A percentile compares a stretch with the other conserved stretches of the same genome.
These are phyloP conservation scores for Leishmania aethiopica DNA, from an alignment of 208 protist species.

Conservation along the genomic window DNA sequence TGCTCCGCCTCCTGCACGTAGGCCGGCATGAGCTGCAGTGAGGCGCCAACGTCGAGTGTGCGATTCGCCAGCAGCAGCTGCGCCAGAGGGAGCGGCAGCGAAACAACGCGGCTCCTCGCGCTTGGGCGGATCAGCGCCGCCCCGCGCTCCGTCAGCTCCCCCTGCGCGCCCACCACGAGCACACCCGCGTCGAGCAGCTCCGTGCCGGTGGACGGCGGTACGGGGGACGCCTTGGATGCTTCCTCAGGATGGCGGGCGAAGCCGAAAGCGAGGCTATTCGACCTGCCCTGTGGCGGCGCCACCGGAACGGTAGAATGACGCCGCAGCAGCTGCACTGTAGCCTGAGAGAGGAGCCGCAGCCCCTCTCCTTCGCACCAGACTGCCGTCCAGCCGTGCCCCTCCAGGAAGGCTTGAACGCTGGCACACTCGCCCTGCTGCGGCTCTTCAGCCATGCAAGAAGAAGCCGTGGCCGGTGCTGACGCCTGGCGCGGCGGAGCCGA, in stretches of 20 bases:
- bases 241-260: constrained; percentile 9
- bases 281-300: no score
- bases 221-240: not conserved
- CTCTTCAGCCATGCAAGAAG: not conserved
- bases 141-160: constrained; percentile 64
- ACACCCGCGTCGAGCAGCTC: constrained; percentile 55
- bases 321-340: constrained; percentile 28
- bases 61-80: constrained; percentile 60
- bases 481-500: not conserved
- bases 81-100: constrained; percentile 52
- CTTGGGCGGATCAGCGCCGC: constrained; percentile 40
- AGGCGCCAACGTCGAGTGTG: constrained; percentile 40
- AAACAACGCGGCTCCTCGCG: constrained; percentile 42
- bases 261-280: not conserved
- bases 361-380: constrained; percentile 53
- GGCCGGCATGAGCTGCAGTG: constrained; percentile 24
- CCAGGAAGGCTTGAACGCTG: constrained; percentile 20
- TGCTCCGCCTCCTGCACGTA: constrained; percentile 24
- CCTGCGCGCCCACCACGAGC: constrained; percentile 42
- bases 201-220: not conserved
- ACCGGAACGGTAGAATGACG: constrained; percentile 14
- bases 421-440: constrained; percentile 7
- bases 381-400: constrained; percentile 17
- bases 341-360: constrained; percentile 42
- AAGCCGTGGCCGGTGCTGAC: not conserved